phyloP scores from a whole-genome alignment of 371 early-diverging fungal genomes.

The Mortierella sp. region DNA sequence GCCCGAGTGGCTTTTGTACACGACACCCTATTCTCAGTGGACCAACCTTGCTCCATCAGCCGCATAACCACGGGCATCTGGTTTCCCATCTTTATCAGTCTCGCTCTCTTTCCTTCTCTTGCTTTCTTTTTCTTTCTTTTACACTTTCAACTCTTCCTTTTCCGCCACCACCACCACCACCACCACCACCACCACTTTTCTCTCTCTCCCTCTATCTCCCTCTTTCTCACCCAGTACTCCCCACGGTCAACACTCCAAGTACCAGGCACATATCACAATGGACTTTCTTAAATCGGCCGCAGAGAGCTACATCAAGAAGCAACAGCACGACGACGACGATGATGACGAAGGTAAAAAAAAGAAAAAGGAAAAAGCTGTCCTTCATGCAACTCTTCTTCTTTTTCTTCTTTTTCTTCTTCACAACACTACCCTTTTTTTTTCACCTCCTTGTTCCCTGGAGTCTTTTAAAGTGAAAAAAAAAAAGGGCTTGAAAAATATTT shows the following conservation, averaged over 20 bases:
- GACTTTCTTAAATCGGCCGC: background rate
- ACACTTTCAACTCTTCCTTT: too few relatives aligned
- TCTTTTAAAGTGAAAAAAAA: background rate
- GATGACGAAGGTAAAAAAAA: background rate
- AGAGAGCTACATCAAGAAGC: too few relatives aligned
- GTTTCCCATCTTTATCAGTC: too few relatives aligned
- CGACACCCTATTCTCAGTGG: too few relatives aligned
- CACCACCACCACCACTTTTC: background rate
- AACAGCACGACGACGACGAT: background rate
- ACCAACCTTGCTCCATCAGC: too few relatives aligned
- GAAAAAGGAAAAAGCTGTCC: background rate
- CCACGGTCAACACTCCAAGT: background rate
- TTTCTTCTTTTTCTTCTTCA: background rate
- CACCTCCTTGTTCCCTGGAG: too few relatives aligned
- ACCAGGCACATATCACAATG: background rate
- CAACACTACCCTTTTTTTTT: conserved; percentile 13
- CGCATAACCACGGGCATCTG: too few relatives aligned
- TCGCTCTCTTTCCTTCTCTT: too few relatives aligned
- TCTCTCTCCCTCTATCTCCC: background rate
- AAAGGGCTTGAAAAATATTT: too few relatives aligned
- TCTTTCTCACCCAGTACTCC: background rate
- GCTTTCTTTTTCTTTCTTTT: too few relatives aligned
- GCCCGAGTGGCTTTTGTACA: too few relatives aligned
- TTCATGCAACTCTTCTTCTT: background rate
- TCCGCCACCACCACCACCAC: too few relatives aligned